These are phyloP conservation scores for Trichoderma parareesei DNA, from an alignment of 495 filamentous ascomycete species.

Conservation along the genomic window DNA sequence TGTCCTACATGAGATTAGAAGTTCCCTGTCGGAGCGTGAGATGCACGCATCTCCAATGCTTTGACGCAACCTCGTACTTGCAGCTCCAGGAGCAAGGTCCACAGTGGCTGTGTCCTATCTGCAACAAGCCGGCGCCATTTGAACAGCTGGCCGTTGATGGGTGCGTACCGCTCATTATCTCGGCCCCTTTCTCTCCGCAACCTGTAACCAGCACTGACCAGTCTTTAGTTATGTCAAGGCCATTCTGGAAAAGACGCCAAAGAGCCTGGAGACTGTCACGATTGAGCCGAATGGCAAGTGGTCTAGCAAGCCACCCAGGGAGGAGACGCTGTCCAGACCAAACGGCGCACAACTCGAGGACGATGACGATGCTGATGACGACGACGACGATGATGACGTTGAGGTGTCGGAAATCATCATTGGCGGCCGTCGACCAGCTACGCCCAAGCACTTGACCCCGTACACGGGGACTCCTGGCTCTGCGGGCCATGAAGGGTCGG, in stretches of 20 bases:
- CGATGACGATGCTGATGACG: constrained; percentile 55
- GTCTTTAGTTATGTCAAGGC: constrained; percentile 70
- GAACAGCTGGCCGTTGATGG: constrained; percentile 79
- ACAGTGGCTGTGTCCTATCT: constrained; percentile 90
- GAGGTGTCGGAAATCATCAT: constrained; percentile 50
- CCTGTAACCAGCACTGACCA: constrained; percentile 11
- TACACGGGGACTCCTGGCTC: not conserved
- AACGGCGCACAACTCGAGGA: constrained; percentile 28
- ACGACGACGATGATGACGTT: constrained; percentile 54
- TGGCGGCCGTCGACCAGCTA: constrained; percentile 15
- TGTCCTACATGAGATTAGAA: constrained; percentile 75
- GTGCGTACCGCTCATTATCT: constrained; percentile 38
- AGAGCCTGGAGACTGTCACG: constrained; percentile 70
- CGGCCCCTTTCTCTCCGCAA: constrained; percentile 8
- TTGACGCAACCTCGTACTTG: constrained; percentile 88
- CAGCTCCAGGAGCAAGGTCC: constrained; percentile 93
- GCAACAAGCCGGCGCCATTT: constrained; percentile 74
- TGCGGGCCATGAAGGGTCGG: not conserved
- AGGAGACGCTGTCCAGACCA: constrained; percentile 12
- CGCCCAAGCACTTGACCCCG: constrained; percentile 11
- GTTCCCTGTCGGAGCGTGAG: constrained; percentile 69
- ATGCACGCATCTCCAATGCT: constrained; percentile 90
- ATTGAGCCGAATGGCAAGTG: constrained; percentile 84
- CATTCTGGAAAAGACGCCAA: constrained; percentile 64
- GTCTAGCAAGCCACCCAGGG: constrained; percentile 30